A percentile compares a stretch with the other conserved stretches of the same genome.
Evolutionary conservation across 495 filamentous ascomycete species (phyloP).

Genomic region (Durotheca rogersii): DNA sequence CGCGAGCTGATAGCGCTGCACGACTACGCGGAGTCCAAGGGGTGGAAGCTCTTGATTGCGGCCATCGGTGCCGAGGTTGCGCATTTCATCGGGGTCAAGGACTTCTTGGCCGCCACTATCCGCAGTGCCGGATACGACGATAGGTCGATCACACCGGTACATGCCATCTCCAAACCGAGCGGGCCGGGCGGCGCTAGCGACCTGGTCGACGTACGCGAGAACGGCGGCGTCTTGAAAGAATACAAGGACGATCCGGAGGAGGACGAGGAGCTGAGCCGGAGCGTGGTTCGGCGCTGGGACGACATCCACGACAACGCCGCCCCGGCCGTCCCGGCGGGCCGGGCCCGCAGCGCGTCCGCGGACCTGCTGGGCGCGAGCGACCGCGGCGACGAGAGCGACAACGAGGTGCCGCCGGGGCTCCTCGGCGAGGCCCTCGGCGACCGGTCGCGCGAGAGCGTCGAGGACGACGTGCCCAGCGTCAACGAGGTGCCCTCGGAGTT

Average conservation of each 20-base stretch:
- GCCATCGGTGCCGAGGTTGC: slow-evolving; percentile 87
- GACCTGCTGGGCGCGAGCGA: slow-evolving; percentile 24
- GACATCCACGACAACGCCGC: slow-evolving; percentile 15
- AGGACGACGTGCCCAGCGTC: slow-evolving; percentile 32
- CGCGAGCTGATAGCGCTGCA: slow-evolving; percentile 59
- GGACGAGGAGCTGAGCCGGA: slow-evolving; percentile 31
- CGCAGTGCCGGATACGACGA: slow-evolving; percentile 34
- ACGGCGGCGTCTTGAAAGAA: neutral
- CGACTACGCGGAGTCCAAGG: slow-evolving; percentile 60
- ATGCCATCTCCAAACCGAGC: too few relatives aligned
- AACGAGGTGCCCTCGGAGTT: slow-evolving; percentile 48
- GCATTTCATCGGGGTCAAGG: slow-evolving; percentile 70
- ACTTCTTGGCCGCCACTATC: slow-evolving; percentile 60
- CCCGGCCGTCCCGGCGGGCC: neutral
- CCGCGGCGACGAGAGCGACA: slow-evolving; percentile 30
- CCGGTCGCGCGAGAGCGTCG: slow-evolving; percentile 35
- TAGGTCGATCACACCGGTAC: slow-evolving; percentile 25
- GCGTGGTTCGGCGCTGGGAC: slow-evolving; percentile 34
- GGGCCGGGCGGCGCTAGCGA: slow-evolving; percentile 3
- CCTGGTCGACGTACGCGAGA: slow-evolving; percentile 17
- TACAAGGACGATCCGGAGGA: neutral
- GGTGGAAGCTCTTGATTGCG: slow-evolving; percentile 87
- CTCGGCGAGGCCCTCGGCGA: slow-evolving; percentile 24
- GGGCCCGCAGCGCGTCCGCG: too few relatives aligned
- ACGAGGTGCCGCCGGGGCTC: slow-evolving; percentile 42